These are phyloP conservation scores for Chaetoceros tenuissimus DNA, from an alignment of 108 stramenopile species.

Conservation along the genomic window DNA sequence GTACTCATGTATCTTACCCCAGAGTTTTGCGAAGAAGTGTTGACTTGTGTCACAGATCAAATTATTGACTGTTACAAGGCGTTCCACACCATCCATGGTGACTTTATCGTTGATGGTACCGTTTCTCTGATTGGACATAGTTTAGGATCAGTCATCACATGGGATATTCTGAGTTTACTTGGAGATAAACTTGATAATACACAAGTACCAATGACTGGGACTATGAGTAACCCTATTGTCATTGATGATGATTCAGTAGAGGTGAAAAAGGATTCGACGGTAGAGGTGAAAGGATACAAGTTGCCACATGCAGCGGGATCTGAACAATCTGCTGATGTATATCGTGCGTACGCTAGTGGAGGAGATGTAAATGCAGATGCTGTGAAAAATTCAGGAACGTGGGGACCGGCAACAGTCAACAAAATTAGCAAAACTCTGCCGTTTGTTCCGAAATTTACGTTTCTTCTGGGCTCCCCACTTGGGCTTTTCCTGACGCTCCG, in stretches of 20 bases:
- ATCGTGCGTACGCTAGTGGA: not conserved
- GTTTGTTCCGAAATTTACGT: constrained; percentile 58
- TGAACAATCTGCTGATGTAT: not conserved
- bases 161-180: constrained; percentile 73
- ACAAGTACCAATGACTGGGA: constrained; percentile 14
- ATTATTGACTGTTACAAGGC: constrained; percentile 39
- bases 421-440: constrained; percentile 44
- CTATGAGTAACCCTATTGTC: constrained; percentile 13
- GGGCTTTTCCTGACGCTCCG: constrained; percentile 75
- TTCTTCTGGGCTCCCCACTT: constrained; percentile 74
- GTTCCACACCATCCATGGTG: constrained; percentile 54
- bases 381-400: constrained; percentile 41
- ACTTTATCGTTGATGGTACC: constrained; percentile 34
- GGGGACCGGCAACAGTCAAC: constrained; percentile 62
- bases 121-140: constrained; percentile 69
- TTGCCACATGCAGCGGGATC: not conserved
- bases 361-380: constrained; percentile 1
- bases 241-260: constrained; percentile 18
- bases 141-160: constrained; percentile 81
- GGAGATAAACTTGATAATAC: constrained; percentile 35
- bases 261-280: no score
- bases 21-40: constrained; percentile 62
- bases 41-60: constrained; percentile 64
- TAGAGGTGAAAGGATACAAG: not conserved
- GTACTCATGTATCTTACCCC: constrained; percentile 60